Evolutionary conservation across 352 stramenopile species (phyloP).

Genomic region (Phytopythium montanum): DNA sequence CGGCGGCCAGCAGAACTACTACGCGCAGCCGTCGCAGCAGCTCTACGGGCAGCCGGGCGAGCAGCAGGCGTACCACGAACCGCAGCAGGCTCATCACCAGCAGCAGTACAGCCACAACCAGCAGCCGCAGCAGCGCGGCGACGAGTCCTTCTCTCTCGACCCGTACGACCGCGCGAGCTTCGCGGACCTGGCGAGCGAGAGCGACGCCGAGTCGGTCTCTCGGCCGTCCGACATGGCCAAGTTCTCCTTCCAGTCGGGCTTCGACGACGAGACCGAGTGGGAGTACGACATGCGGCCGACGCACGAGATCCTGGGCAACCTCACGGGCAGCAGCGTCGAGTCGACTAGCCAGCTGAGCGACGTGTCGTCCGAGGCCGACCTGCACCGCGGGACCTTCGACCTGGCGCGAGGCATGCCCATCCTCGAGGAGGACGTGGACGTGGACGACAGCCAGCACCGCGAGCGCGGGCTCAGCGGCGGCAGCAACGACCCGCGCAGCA

Average conservation of each 20-base stretch:
- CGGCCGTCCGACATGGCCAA: conserved; percentile 59
- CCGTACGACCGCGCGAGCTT: conserved; percentile 70
- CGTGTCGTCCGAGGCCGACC: conserved; percentile 29
- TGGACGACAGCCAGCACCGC: conserved; percentile 24
- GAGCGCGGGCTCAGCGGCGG: conserved; percentile 13
- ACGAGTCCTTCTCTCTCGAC: conserved; percentile 71
- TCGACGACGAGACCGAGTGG: conserved; percentile 69
- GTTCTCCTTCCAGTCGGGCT: conserved; percentile 74
- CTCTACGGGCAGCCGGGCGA: conserved; percentile 3
- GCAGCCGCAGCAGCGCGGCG: conserved; percentile 16
- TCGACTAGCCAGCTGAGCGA: conserved; percentile 24
- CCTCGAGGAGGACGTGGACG: conserved; percentile 58
- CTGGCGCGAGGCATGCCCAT: conserved; percentile 51
- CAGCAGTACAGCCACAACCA: too few species aligned
- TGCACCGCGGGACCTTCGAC: conserved; percentile 50
- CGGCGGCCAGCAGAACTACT: conserved; percentile 7
- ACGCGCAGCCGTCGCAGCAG: conserved; percentile 9
- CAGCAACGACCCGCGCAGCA: conserved; percentile 31
- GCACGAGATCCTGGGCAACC: conserved; percentile 19
- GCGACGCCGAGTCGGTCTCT: conserved; percentile 31
- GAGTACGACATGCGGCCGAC: conserved; percentile 51
- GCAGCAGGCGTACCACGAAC: conserved; percentile 4
- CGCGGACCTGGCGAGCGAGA: conserved; percentile 52
- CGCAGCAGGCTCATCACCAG: not conserved
- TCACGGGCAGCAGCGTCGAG: conserved; percentile 7